phyloP scores from a whole-genome alignment of 2,329 filamentous ascomycete species.

The Microsporum audouinii region DNA sequence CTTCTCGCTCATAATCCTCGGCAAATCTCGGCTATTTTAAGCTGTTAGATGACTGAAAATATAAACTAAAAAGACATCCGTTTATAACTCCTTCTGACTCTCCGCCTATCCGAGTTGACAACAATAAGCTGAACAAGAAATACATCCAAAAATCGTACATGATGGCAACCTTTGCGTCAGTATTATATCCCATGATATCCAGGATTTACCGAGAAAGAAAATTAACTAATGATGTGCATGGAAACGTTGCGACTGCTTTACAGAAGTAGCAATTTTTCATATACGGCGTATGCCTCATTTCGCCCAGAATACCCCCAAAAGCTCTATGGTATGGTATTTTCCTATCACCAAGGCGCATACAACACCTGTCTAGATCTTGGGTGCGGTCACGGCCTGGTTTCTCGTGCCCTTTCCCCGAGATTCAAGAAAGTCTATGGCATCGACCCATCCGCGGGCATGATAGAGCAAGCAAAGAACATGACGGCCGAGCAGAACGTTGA shows the following conservation, averaged over 20 bases:
- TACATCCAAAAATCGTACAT: background rate
- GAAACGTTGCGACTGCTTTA: background rate
- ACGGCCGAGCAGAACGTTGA: constrained; percentile 32
- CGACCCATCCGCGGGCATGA: constrained; percentile 15
- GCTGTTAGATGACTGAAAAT: background rate
- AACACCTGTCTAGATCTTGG: constrained; percentile 47
- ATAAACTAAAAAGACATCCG: background rate
- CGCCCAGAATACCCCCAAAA: constrained; percentile 47
- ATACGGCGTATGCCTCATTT: constrained; percentile 50
- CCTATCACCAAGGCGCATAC: constrained; percentile 39
- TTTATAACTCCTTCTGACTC: background rate
- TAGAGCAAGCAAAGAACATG: constrained; percentile 22
- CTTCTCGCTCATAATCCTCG: background rate
- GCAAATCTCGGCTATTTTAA: background rate
- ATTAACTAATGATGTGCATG: background rate
- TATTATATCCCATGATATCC: background rate
- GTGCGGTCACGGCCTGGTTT: constrained; percentile 50
- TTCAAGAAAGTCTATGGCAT: constrained; percentile 43
- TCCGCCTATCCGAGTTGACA: background rate
- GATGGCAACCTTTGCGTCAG: constrained; percentile 9
- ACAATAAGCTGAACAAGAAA: background rate
- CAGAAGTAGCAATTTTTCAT: constrained; percentile 24
- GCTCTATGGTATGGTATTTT: constrained; percentile 44
- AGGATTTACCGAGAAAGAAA: background rate
- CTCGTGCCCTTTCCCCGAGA: constrained; percentile 42